Conservation (phyloP, 2,329 filamentous ascomycete species). For the Aureobasidium sp. region DNA sequence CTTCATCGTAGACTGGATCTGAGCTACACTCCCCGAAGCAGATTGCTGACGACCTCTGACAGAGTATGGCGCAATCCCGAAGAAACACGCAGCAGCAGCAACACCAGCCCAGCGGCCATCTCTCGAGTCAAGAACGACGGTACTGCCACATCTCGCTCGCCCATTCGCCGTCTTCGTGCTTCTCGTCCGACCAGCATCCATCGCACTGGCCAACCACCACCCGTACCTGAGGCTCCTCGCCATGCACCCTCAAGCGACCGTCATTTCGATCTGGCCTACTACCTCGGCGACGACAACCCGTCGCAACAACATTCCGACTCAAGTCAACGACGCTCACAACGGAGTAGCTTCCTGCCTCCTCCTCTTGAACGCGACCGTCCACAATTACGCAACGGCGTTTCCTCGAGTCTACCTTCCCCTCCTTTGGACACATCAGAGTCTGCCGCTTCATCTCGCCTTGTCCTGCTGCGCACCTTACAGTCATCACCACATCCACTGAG, state of each 20-base stretch:
- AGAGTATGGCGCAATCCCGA: conserved; percentile 50
- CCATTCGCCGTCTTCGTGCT: conserved; percentile 43
- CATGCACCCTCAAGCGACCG: neutral
- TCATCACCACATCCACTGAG: conserved; percentile 1
- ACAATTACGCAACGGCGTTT: neutral
- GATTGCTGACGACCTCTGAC: neutral
- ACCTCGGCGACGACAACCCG: neutral
- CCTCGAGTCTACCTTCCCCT: conserved; percentile 6
- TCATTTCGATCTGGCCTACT: neutral
- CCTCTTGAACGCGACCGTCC: conserved; percentile 10
- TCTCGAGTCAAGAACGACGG: conserved; percentile 44
- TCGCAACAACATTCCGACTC: neutral
- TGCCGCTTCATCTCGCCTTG: neutral
- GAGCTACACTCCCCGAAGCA: neutral
- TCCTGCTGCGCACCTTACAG: neutral
- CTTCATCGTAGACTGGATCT: neutral
- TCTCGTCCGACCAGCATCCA: neutral
- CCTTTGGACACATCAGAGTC: conserved; percentile 1
- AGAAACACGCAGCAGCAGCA: conserved; percentile 32
- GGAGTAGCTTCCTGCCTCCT: neutral
- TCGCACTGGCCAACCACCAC: neutral
- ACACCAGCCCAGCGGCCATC: conserved; percentile 41
- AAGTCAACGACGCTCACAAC: neutral
- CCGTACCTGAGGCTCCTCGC: conserved; percentile 1
- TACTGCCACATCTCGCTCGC: conserved; percentile 45